Conservation (phyloP, 2,329 filamentous ascomycete genomes). For the Penicillium sp. region DNA sequence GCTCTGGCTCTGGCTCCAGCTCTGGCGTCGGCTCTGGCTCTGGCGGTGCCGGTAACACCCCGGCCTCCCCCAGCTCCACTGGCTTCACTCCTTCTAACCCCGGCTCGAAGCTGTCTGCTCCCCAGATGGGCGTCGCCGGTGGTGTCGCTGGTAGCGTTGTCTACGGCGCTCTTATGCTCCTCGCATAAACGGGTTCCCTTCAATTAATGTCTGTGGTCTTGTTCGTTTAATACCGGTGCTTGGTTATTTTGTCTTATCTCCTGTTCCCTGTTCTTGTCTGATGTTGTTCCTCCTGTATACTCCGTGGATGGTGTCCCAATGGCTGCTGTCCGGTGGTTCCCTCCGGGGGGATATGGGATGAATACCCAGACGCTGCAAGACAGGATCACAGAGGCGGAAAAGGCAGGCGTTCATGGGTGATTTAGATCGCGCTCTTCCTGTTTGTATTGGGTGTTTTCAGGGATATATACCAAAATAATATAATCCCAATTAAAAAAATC, state of each 20-base stretch:
- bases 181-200: slow-evolving; percentile 24
- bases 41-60: slow-evolving; percentile 11
- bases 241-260: slow-evolving; percentile 4
- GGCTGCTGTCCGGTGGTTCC: slow-evolving; percentile 9
- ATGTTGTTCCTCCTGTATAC: not conserved
- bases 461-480: slow-evolving; percentile 16
- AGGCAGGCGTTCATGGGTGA: slow-evolving; percentile 14
- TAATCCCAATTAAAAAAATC: slow-evolving; percentile 15
- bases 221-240: slow-evolving; percentile 14
- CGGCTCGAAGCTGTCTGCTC: slow-evolving; percentile 27
- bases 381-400: slow-evolving; percentile 3
- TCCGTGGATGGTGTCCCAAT: not conserved
- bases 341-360: not conserved
- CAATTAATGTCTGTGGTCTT: slow-evolving; percentile 4
- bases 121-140: slow-evolving; percentile 19
- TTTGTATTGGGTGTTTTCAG: slow-evolving; percentile 3
- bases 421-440: slow-evolving; percentile 9
- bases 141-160: slow-evolving; percentile 21
- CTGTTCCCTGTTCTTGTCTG: not conserved
- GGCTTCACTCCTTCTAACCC: slow-evolving; percentile 25
- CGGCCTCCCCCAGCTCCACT: slow-evolving; percentile 18
- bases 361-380: not conserved
- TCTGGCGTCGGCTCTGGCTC: slow-evolving; percentile 1
- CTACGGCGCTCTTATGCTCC: slow-evolving; percentile 24
- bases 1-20: not conserved